Conservation (phyloP, 2,329 filamentous ascomycete genomes). For the Hansfordia pulvinata region DNA sequence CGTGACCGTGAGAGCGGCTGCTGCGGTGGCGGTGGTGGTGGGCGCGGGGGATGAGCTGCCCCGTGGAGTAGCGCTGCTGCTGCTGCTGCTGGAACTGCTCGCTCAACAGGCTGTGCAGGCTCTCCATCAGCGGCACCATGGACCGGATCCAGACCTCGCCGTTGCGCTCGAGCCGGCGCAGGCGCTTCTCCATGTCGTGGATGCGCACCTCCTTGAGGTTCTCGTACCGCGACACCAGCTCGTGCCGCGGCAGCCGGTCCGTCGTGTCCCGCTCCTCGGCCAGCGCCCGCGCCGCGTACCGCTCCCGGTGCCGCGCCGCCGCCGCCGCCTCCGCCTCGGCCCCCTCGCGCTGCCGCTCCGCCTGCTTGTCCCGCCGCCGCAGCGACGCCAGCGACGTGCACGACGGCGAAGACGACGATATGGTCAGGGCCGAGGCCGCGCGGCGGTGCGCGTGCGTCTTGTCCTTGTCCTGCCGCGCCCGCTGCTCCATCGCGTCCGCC, state of each 20-base stretch:
- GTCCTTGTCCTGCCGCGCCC: no score
- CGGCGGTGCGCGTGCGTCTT: no score
- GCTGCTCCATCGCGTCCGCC: no score
- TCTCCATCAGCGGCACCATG: slow-evolving; percentile 29
- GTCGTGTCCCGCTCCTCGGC: slow-evolving; percentile 11
- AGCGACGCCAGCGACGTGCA: slow-evolving; percentile 1
- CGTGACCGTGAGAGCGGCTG: no score
- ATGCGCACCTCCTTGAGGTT: slow-evolving; percentile 25
- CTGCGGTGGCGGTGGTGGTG: no score
- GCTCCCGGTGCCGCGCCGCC: slow-evolving; percentile 9
- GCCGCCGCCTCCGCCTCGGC: no score
- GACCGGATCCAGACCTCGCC: slow-evolving; percentile 30
- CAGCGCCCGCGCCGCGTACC: slow-evolving; percentile 11
- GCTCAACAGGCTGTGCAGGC: slow-evolving; percentile 20
- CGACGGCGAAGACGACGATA: slow-evolving; percentile 6
- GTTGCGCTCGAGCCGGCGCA: slow-evolving; percentile 30
- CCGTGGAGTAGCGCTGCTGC: no score
- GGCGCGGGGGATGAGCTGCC: no score
- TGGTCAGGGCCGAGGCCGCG: no score
- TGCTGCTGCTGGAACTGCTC: slow-evolving; percentile 8
- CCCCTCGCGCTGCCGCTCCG: slow-evolving; percentile 5
- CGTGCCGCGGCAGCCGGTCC: slow-evolving; percentile 10
- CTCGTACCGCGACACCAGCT: slow-evolving; percentile 24
- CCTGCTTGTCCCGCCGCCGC: slow-evolving; percentile 6
- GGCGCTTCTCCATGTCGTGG: slow-evolving; percentile 31